Evolutionary conservation across 2,329 filamentous ascomycete genomes (phyloP).

Genomic region (Colletotrichum horii): DNA sequence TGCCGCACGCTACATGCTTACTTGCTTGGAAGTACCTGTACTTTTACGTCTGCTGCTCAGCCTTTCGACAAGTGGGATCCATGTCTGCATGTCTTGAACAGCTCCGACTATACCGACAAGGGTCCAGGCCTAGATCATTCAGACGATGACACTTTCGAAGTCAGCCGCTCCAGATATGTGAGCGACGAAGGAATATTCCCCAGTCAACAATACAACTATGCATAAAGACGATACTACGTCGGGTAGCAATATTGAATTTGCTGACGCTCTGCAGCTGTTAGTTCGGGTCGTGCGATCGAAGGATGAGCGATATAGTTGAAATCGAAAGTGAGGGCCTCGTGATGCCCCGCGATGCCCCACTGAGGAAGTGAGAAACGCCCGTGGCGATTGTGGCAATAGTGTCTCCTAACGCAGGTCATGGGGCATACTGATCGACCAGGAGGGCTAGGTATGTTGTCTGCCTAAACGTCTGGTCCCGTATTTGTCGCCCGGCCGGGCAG

Average conservation of each 20-base stretch:
- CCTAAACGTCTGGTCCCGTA: background rate
- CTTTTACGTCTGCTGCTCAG: background rate
- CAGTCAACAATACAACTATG: background rate
- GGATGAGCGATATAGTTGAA: background rate
- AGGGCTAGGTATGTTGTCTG: background rate
- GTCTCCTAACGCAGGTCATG: background rate
- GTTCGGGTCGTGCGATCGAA: too few species aligned
- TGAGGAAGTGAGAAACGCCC: background rate
- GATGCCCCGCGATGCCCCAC: too few species aligned
- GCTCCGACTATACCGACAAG: too few species aligned
- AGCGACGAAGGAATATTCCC: background rate
- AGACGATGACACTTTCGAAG: too few species aligned
- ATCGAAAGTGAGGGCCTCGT: too few species aligned
- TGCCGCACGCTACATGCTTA: background rate
- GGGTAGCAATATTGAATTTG: background rate
- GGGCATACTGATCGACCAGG: background rate
- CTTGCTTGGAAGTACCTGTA: too few species aligned
- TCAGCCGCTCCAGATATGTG: too few species aligned
- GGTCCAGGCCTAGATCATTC: too few species aligned
- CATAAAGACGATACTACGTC: background rate
- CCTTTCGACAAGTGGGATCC: background rate
- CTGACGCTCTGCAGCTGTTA: background rate
- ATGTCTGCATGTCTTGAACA: background rate
- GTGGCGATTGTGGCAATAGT: background rate
- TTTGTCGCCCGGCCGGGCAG: background rate